Base-by-base conservation (phyloP, 2,329 filamentous ascomycete species). In the Verticillium klebahnii region DNA sequence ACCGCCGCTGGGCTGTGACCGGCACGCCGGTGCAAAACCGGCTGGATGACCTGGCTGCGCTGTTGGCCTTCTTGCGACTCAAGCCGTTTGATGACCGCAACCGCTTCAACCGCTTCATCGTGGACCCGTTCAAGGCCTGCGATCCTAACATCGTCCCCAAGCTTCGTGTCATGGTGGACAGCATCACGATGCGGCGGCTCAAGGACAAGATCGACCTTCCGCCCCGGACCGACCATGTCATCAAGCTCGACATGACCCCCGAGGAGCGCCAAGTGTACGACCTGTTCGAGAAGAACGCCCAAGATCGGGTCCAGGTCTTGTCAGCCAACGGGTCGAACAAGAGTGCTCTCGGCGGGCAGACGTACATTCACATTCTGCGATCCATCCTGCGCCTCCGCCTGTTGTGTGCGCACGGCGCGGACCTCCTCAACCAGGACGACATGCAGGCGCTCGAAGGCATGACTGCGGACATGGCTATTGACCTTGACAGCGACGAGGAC, bases 1-100 rank as follows among this genome's bases (percentile, higher is more conserved):
- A 91, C 70, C 87, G 93, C 36, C 89, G 93, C 37, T 99, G 95
- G 95, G 94, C 93, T 2, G 92, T 98, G n/a, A 98, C 95, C 0
- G 95, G 94, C 60, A 98, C 95, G 0, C 95, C 93, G 0, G 91
- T 98, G 9, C 94, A 98, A 75, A 99, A 99, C 71, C 89, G 91
- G 4, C 82, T 98, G 2, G 93, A 96, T 66, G 95, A 99, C 72
- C 82, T 98, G 25, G 91, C 92, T 15, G 91, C 94, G 1, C 80
- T 98, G 2, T 87, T 97, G 62, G 91, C 89, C 36, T 98, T 98
- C 70, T 79, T 98, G 52, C 87, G 90, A 15, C 80, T 98, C 15
- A 87, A 88, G 68, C 94, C 94, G 0, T 98, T 98, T 70, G 88
- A 96, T 64, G 89, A 94, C 57, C 85, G 86, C 60, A 79, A 80